Base-by-base conservation (phyloP, 163 green algal species). In the Scenedesmus sp. region DNA sequence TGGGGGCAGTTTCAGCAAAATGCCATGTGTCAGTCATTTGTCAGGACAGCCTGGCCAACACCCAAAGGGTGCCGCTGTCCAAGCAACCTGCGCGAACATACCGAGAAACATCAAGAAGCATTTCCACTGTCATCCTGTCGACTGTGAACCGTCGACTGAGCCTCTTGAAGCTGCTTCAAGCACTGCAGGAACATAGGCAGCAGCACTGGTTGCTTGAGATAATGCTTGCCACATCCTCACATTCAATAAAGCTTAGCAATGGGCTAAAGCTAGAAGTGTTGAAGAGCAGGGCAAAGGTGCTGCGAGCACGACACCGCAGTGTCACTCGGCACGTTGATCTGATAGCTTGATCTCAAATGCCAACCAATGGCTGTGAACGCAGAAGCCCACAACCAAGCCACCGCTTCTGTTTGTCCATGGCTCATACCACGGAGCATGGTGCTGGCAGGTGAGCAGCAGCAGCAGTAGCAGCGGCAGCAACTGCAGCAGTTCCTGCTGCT, bases 361-460 rank as follows among this genome's bases (percentile, higher is more conserved):
- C 76, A 59, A 59, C 76, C 34, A 4, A n/a, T n/a, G 1, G 34
- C 6, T 79, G 23, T 79, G 18, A 79, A 79, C 57, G 81, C 87
- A 93, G 86, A 90, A 84, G 10, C 77, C 86, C 13, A 92, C 86
- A 26, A 64, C 74, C 20, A 92, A 93, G 15, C 94, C 95, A 3
- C 97, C 97, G 1, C 84, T 99, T 16, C 87, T 99, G 13, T 97
- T 99, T 87, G 90, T 99, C 1, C 97, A 99, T 90, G 97, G 97
- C 26, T 96, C 92, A 54, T 98, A 97, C 92, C 97, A 99, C 74
- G 97, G 94, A 16, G 97, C 97, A 7, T 99, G 97, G 97, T 99
- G 97, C 93, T 99, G 94, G 94, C 77, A 94, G 85, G 96, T 95
- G 81, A 79, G 70, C 34, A 64, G 79, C 34, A 64, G 34, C 46